Evolutionary conservation across 495 filamentous ascomycete species (phyloP), one percentile per base, ranked within the genome.

Genomic region (Penicillium coprophilum): DNA sequence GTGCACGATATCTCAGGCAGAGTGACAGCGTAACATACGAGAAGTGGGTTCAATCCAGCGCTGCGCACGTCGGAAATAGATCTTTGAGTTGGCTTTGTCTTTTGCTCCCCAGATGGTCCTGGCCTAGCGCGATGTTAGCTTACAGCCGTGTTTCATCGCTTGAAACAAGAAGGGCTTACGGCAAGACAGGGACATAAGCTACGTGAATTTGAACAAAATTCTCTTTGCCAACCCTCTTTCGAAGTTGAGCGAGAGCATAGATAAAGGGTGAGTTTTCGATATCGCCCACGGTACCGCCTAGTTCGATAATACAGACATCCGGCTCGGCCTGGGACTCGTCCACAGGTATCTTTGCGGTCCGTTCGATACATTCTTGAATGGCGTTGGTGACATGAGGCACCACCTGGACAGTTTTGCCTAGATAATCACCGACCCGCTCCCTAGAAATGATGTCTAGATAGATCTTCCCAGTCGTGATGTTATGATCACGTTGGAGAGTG

Each of bases 381-480:
- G 84, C 88, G 60, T 94, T 82, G 11, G 90, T 94, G 31, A 96
- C 72, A 68, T 96, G 92, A 1, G 91, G 92, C 20, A 96, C 91
- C 3, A 95, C 87, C 70, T 96, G 92, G 19, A 96, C 91, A 1
- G 92, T 96, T 62, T 85, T 85, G 52, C 92, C 92, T 6, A 96
- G 81, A 61, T 96, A 96, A 62, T 89, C 82, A 27, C 92, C 92
- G 32, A 74, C 72, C 39, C 91, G 79, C 71, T 96, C 86, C 56
- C 76, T 78, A 63, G 86, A 75, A 52, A 95, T 91, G 21, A 96
- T 92, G 53, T 86, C 80, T 63, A 88, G 77, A 70, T 94, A 96
- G 56, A 96, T 88, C 78, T 96, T 96, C 53, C 92, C 92, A 7
- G 91, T 95, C 3, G 92, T 97, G 73, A 97, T 94, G 68, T 96